phyloP scores from a whole-genome alignment of 1,284 basidiomycete species.

The Tylopilus sp. region DNA sequence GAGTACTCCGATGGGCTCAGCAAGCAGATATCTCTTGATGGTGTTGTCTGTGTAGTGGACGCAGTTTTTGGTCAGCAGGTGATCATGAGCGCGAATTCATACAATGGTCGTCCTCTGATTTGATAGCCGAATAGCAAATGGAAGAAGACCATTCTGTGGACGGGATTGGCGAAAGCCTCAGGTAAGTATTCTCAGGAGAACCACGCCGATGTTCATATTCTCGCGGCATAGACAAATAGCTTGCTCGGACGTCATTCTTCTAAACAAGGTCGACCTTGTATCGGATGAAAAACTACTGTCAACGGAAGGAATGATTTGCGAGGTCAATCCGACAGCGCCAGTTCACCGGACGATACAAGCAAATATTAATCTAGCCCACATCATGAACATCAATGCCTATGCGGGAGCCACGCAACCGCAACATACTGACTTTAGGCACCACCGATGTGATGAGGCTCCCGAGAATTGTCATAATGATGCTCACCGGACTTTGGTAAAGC shows the following conservation, averaged over 20 bases:
- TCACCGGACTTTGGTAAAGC: constrained; percentile 39
- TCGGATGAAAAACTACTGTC: constrained; percentile 49
- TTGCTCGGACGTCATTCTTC: constrained; percentile 86
- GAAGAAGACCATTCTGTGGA: constrained; percentile 77
- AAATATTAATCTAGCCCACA: constrained; percentile 74
- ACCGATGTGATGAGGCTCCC: constrained; percentile 42
- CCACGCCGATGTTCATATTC: constrained; percentile 1
- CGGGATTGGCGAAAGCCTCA: constrained; percentile 80
- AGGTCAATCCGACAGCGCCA: constrained; percentile 82
- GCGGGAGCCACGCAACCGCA: constrained; percentile 46
- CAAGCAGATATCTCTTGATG: constrained; percentile 83
- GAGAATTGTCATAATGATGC: constrained; percentile 32
- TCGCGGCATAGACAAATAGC: constrained; percentile 82
- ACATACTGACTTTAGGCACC: constrained; percentile 34
- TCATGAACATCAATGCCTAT: constrained; percentile 88
- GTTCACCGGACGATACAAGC: constrained; percentile 78
- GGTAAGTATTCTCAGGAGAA: constrained; percentile 53
- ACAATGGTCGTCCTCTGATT: constrained; percentile 18
- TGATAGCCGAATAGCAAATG: constrained; percentile 73
- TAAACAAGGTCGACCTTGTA: constrained; percentile 90
- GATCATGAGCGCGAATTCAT: constrained; percentile 22
- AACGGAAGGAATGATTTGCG: constrained; percentile 71
- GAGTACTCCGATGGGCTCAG: constrained; percentile 81
- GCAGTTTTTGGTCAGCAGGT: constrained; percentile 87
- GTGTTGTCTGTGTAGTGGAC: constrained; percentile 93